A percentile compares a stretch with the other conserved stretches of the same genome.
phyloP scores from a whole-genome alignment of 768 basidiomycete genomes.

The Lactifluus volemus region DNA sequence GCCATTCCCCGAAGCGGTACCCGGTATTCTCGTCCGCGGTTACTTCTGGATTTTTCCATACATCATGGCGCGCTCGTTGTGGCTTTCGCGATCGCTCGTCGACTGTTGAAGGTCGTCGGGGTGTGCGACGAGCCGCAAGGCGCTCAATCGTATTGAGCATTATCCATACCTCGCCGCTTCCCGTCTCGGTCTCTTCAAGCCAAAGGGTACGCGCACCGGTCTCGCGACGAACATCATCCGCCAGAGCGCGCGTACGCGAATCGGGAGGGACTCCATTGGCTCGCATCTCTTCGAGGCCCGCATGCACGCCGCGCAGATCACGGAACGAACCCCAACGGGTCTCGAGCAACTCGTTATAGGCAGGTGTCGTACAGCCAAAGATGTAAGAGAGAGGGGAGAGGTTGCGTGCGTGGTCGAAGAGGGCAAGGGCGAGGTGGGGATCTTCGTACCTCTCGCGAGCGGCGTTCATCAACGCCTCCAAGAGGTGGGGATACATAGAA shows the following conservation, averaged over 20 bases:
- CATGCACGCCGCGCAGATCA: conserved; percentile 69
- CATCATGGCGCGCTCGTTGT: neutral
- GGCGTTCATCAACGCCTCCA: conserved; percentile 67
- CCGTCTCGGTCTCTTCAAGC: conserved; percentile 40
- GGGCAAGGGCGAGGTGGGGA: conserved; percentile 70
- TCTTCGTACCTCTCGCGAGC: conserved; percentile 74
- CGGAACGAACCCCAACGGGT: conserved; percentile 80
- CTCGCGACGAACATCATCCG: conserved; percentile 56
- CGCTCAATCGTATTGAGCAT: conserved; percentile 46
- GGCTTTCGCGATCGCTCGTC: neutral
- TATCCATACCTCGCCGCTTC: conserved; percentile 42
- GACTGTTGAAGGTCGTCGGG: neutral
- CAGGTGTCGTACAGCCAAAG: conserved; percentile 79
- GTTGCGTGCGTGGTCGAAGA: conserved; percentile 73
- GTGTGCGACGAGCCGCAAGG: conserved; percentile 24
- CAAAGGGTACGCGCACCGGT: conserved; percentile 46
- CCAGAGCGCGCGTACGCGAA: conserved; percentile 44
- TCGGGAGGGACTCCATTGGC: conserved; percentile 69
- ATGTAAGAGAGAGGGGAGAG: conserved; percentile 77
- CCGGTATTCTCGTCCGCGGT: neutral
- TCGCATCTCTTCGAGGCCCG: conserved; percentile 73
- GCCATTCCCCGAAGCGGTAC: conserved; percentile 15
- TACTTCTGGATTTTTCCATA: conserved; percentile 13
- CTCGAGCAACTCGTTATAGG: conserved; percentile 81
- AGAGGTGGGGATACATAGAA: conserved; percentile 61